A percentile compares a stretch with the other conserved stretches of the same genome.
These are phyloP conservation scores for Polytolypa hystricis DNA, from an alignment of 2,329 filamentous ascomycete species.

Conservation along the genomic window DNA sequence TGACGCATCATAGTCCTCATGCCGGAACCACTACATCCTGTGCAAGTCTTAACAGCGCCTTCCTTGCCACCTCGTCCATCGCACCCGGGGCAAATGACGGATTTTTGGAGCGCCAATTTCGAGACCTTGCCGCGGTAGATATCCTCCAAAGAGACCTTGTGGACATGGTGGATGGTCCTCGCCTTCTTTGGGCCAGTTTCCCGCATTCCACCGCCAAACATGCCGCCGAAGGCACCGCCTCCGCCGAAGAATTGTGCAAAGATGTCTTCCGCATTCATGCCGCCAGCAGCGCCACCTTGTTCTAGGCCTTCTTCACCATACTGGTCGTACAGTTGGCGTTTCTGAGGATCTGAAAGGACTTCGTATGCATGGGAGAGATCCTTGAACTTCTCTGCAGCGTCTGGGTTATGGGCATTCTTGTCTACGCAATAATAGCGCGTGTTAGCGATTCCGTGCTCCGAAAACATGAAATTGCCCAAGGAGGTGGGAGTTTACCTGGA, in stretches of 20 bases:
- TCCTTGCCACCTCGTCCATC: constrained; percentile 93
- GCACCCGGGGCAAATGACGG: constrained; percentile 91
- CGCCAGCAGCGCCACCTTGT: constrained; percentile 64
- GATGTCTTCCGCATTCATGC: constrained; percentile 92
- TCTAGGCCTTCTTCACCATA: constrained; percentile 96
- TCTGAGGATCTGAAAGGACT: constrained; percentile 81
- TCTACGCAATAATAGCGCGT: constrained; percentile 51
- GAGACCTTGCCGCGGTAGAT: constrained; percentile 97
- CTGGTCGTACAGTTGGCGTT: constrained; percentile 87
- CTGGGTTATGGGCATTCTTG: constrained; percentile 91
- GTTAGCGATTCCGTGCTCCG: too few species aligned
- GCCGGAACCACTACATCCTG: constrained; percentile 81
- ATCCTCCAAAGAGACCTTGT: constrained; percentile 96
- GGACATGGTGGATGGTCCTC: constrained; percentile 92
- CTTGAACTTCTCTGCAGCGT: constrained; percentile 96
- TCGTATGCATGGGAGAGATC: constrained; percentile 94
- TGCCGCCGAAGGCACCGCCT: constrained; percentile 60
- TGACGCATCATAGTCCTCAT: constrained; percentile 99
- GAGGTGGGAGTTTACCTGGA: constrained; percentile 60
- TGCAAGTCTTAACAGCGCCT: constrained; percentile 87
- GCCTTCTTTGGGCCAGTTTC: constrained; percentile 80
- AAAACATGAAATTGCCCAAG: constrained; percentile 10
- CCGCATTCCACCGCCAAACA: constrained; percentile 69
- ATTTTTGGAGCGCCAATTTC: constrained; percentile 93
- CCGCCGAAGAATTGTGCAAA: constrained; percentile 92